Evolutionary conservation across 306 rosid species (phyloP).

Genomic region (Casuarina equisetifolia): DNA sequence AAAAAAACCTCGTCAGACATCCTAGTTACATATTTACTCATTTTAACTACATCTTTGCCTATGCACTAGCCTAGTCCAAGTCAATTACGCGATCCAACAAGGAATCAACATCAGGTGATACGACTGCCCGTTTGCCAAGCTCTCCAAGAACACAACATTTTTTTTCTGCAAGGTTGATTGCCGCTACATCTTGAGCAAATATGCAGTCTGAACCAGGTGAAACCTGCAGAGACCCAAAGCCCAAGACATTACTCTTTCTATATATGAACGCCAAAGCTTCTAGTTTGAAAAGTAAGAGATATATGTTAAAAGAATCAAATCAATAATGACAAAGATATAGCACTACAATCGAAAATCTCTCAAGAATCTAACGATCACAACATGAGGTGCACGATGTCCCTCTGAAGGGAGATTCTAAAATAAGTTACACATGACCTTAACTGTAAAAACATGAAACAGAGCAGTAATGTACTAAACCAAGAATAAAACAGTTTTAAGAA

Average conservation of each 20-base stretch:
- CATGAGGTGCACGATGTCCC: not conserved
- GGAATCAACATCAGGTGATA: constrained; percentile 55
- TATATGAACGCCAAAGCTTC: constrained; percentile 5
- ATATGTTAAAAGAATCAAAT: not conserved
- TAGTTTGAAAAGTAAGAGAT: not conserved
- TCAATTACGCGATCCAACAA: constrained; percentile 32
- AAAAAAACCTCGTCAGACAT: constrained; percentile 11
- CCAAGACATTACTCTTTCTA: not conserved
- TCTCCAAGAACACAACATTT: constrained; percentile 60
- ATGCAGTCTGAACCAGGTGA: constrained; percentile 61
- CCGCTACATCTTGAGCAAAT: constrained; percentile 56
- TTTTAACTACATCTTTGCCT: constrained; percentile 20
- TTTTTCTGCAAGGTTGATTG: constrained; percentile 48
- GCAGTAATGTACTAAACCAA: not conserved
- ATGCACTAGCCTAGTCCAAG: constrained; percentile 18
- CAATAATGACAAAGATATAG: not conserved
- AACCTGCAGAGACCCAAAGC: constrained; percentile 49
- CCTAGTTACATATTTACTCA: constrained; percentile 33
- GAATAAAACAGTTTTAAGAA: not conserved
- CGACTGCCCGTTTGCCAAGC: constrained; percentile 40
- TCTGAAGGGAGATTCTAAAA: not conserved
- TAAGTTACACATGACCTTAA: not conserved
- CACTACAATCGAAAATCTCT: not conserved
- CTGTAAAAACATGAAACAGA: not conserved
- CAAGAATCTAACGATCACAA: not conserved